Evolutionary conservation across 2,329 filamentous ascomycete genomes (phyloP).

Genomic region (Septoria linicola): DNA sequence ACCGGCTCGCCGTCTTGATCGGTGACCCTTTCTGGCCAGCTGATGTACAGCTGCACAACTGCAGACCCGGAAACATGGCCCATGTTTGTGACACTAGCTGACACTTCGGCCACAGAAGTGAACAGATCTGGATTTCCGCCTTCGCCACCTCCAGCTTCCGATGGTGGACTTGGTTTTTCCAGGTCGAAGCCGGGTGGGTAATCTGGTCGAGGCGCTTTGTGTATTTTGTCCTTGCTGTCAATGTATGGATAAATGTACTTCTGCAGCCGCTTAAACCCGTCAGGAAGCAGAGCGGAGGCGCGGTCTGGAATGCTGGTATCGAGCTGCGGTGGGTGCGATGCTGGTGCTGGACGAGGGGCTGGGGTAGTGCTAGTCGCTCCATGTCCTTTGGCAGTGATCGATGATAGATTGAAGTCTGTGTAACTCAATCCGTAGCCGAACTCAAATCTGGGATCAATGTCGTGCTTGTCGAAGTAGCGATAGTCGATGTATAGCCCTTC

Average conservation of each 20-base stretch:
- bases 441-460: slow-evolving; percentile 73
- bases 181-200: slow-evolving; percentile 53
- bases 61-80: slow-evolving; percentile 55
- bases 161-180: slow-evolving; percentile 46
- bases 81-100: slow-evolving; percentile 60
- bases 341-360: slow-evolving; percentile 37
- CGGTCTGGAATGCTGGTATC: slow-evolving; percentile 55
- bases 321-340: slow-evolving; percentile 56
- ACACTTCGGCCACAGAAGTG: slow-evolving; percentile 52
- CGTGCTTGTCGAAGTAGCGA: slow-evolving; percentile 77
- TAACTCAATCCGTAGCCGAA: slow-evolving; percentile 87
- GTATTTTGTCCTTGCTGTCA: slow-evolving; percentile 49
- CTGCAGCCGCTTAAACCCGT: slow-evolving; percentile 58
- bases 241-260: slow-evolving; percentile 77
- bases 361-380: slow-evolving; percentile 33
- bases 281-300: slow-evolving; percentile 60
- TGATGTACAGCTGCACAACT: slow-evolving; percentile 60
- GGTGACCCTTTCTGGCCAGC: slow-evolving; percentile 39
- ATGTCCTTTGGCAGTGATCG: slow-evolving; percentile 50
- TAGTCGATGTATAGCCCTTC: slow-evolving; percentile 90
- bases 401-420: slow-evolving; percentile 66
- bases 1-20: slow-evolving; percentile 30
- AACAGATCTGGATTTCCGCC: slow-evolving; percentile 68
- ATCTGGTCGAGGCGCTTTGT: slow-evolving; percentile 42
- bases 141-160: slow-evolving; percentile 67